Evolutionary conservation across 1,284 basidiomycete genomes (phyloP).

Genomic region (Erythrobasidium hasegawianum): DNA sequence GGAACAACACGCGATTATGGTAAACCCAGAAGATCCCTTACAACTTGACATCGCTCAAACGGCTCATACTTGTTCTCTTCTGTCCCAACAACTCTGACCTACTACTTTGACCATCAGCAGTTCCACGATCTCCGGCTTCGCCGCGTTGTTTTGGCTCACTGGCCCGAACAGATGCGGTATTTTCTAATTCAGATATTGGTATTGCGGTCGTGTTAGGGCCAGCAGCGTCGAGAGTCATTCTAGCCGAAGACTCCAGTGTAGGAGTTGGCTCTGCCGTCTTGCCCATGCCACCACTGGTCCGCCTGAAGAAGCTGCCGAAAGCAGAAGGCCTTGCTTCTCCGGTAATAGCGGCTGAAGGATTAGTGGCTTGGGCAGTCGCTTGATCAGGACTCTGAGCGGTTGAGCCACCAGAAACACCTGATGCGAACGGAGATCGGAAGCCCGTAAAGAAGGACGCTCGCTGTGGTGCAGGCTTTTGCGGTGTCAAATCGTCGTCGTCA

Average conservation of each 20-base stretch:
- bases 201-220: neutral
- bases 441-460: slow-evolving; percentile 14
- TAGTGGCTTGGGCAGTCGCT: neutral
- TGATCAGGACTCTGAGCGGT: neutral
- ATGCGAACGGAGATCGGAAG: slow-evolving; percentile 3
- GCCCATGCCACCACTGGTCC: neutral
- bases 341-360: neutral
- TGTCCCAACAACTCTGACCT: neutral
- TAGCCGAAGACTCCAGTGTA: neutral
- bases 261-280: neutral
- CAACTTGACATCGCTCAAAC: slow-evolving; percentile 30
- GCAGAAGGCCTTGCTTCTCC: slow-evolving; percentile 1
- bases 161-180: slow-evolving; percentile 6
- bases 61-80: slow-evolving; percentile 4
- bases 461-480: neutral
- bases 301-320: slow-evolving; percentile 25
- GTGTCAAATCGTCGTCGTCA: neutral
- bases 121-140: neutral
- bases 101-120: neutral
- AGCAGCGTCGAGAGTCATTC: neutral
- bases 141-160: neutral
- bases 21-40: slow-evolving; percentile 8
- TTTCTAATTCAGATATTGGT: slow-evolving; percentile 7
- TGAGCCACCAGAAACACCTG: neutral
- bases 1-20: neutral